phyloP scores from a whole-genome alignment of 108 stramenopile genomes.

The Conticribra guillardii region DNA sequence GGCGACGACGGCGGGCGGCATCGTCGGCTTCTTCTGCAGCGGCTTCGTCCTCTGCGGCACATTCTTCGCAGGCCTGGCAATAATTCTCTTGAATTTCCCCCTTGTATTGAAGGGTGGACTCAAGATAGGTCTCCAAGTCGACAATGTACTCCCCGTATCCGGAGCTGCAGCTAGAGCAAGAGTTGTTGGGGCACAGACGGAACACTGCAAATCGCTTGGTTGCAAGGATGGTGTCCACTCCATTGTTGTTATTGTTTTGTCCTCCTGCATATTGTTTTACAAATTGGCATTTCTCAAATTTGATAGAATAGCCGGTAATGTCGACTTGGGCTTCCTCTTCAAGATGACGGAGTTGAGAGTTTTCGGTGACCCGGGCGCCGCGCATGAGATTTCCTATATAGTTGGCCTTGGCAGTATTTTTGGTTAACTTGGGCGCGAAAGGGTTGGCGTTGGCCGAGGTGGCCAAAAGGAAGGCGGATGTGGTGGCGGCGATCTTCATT shows the following conservation, averaged over 20 bases:
- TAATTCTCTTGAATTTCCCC: constrained; percentile 69
- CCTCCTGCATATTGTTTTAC: constrained; percentile 73
- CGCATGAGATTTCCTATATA: constrained; percentile 57
- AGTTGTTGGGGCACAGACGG: constrained; percentile 76
- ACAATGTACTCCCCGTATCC: constrained; percentile 87
- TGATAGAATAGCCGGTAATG: constrained; percentile 74
- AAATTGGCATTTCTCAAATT: constrained; percentile 83
- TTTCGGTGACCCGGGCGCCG: constrained; percentile 39
- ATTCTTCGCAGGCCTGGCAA: constrained; percentile 75
- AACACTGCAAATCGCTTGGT: constrained; percentile 85
- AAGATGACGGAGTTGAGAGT: constrained; percentile 47
- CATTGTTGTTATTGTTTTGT: constrained; percentile 53
- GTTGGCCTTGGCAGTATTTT: constrained; percentile 48
- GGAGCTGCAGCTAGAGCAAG: constrained; percentile 65
- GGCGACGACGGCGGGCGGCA: constrained; percentile 1
- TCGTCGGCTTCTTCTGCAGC: constrained; percentile 9
- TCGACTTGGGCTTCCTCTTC: constrained; percentile 59
- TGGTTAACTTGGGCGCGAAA: constrained; percentile 56
- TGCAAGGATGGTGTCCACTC: constrained; percentile 60
- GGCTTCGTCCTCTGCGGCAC: constrained; percentile 21
- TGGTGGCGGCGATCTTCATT: constrained; percentile 17
- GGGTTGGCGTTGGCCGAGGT: constrained; percentile 49
- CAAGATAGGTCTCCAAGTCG: constrained; percentile 77
- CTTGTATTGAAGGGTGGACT: constrained; percentile 69
- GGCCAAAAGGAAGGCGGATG: constrained; percentile 13